These are phyloP conservation scores for Paramarasmius palmivorus DNA, from an alignment of 1,284 basidiomycete species.

Conservation along the genomic window DNA sequence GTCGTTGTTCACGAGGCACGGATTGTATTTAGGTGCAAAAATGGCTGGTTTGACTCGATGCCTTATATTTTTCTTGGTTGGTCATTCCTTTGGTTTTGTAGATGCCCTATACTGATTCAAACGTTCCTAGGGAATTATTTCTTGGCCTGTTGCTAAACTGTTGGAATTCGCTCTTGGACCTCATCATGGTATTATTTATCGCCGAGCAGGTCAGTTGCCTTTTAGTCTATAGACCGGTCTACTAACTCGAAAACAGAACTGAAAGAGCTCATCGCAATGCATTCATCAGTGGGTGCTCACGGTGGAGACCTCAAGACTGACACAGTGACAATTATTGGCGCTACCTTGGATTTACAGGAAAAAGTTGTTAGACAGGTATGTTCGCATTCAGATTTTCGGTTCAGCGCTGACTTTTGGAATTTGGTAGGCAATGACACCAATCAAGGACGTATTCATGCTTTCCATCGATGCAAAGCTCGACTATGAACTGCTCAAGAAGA, in stretches of 20 bases:
- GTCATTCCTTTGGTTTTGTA: constrained; percentile 25
- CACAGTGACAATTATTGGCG: constrained; percentile 76
- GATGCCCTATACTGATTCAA: not conserved
- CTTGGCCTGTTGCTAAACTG: constrained; percentile 81
- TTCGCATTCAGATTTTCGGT: constrained; percentile 26
- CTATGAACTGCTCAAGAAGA: constrained; percentile 72
- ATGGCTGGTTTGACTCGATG: constrained; percentile 79
- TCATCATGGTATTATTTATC: constrained; percentile 65
- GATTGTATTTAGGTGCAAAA: constrained; percentile 88
- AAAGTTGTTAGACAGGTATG: constrained; percentile 68
- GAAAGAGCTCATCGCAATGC: constrained; percentile 76
- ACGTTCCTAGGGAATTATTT: constrained; percentile 59
- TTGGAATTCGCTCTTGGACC: constrained; percentile 65
- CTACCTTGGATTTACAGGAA: constrained; percentile 72
- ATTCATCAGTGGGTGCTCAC: constrained; percentile 55
- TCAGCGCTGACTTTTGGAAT: not conserved
- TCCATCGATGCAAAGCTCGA: constrained; percentile 80
- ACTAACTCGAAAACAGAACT: constrained; percentile 42
- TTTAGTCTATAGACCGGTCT: not conserved
- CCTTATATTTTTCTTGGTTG: constrained; percentile 70
- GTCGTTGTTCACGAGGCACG: constrained; percentile 89
- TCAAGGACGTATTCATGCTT: constrained; percentile 80
- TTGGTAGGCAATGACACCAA: constrained; percentile 76
- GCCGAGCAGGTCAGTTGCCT: constrained; percentile 40
- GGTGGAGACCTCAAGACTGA: constrained; percentile 74